phyloP scores from a whole-genome alignment of 345 rosid species.

The Cochlearia excelsa region DNA sequence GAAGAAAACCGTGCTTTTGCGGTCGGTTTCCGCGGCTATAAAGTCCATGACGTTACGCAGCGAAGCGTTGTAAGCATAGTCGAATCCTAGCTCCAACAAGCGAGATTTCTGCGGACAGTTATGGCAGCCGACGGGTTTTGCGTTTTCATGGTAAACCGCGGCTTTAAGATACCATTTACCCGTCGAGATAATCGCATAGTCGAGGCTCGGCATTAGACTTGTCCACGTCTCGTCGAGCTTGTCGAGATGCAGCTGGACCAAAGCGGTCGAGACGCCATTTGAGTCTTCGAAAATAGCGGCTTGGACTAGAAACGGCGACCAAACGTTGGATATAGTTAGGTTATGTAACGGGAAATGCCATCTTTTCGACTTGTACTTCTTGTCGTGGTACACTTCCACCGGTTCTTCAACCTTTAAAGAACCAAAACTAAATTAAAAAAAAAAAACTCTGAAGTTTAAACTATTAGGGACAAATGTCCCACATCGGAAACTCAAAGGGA shows the following conservation, averaged over 20 bases:
- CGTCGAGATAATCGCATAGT: constrained; percentile 74
- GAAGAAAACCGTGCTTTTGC: constrained; percentile 59
- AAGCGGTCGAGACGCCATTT: constrained; percentile 77
- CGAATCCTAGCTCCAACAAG: constrained; percentile 66
- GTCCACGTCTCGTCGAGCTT: constrained; percentile 77
- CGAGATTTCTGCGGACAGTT: constrained; percentile 53
- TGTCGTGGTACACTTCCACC: constrained; percentile 77
- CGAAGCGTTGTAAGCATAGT: constrained; percentile 63
- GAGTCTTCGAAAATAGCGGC: constrained; percentile 88
- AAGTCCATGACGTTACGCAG: constrained; percentile 60
- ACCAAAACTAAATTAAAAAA: neutral
- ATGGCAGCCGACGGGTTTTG: constrained; percentile 68
- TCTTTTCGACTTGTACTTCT: constrained; percentile 63
- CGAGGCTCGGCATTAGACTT: constrained; percentile 44
- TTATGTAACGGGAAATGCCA: constrained; percentile 76
- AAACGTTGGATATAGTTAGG: constrained; percentile 62
- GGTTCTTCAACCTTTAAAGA: constrained; percentile 61
- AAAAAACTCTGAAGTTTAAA: no score
- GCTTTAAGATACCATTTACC: constrained; percentile 97
- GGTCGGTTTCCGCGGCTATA: constrained; percentile 42
- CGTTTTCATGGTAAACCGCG: constrained; percentile 77
- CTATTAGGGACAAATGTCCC: no score
- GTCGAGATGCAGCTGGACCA: constrained; percentile 74
- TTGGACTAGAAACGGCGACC: constrained; percentile 89
- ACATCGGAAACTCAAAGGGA: no score